These are phyloP conservation scores for Hordeum marinum DNA, from an alignment of 176 grass and related monocot species.

Conservation along the genomic window DNA sequence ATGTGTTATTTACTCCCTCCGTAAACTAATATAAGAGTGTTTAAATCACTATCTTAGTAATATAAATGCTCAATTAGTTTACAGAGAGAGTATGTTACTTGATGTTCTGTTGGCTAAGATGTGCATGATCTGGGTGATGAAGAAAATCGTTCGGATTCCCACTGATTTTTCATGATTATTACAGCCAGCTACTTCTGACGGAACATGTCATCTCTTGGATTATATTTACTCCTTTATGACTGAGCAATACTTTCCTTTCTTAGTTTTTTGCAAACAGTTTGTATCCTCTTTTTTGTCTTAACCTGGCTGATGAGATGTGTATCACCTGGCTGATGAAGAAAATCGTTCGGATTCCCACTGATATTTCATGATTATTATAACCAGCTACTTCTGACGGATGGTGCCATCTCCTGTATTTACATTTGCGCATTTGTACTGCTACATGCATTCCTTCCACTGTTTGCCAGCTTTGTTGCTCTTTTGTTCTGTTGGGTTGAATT, in stretches of 20 bases:
- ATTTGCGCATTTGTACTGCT: background rate
- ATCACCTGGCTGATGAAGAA: conserved; percentile 19
- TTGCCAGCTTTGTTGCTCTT: background rate
- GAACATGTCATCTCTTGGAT: background rate
- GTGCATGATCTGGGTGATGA: conserved; percentile 36
- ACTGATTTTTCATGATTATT: conserved; percentile 25
- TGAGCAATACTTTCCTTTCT: background rate
- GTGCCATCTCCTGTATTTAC: background rate
- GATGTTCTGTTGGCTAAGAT: background rate
- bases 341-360: conserved; percentile 39
- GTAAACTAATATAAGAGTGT: too few species aligned
- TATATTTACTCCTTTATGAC: background rate
- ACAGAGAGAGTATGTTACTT: too few species aligned
- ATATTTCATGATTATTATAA: conserved; percentile 34
- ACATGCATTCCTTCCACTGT: too few species aligned
- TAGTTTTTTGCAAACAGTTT: too few species aligned
- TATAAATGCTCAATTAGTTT: too few species aligned
- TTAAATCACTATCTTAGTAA: too few species aligned
- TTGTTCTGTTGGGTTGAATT: background rate
- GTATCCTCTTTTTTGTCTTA: background rate
- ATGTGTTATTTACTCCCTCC: too few species aligned
- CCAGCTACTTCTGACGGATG: conserved; percentile 38
- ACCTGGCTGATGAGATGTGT: background rate
- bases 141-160: conserved; percentile 53
- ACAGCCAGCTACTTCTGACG: conserved; percentile 42